Conservation (phyloP, 2,329 filamentous ascomycete species). For the Raffaelea deltoideospora region DNA sequence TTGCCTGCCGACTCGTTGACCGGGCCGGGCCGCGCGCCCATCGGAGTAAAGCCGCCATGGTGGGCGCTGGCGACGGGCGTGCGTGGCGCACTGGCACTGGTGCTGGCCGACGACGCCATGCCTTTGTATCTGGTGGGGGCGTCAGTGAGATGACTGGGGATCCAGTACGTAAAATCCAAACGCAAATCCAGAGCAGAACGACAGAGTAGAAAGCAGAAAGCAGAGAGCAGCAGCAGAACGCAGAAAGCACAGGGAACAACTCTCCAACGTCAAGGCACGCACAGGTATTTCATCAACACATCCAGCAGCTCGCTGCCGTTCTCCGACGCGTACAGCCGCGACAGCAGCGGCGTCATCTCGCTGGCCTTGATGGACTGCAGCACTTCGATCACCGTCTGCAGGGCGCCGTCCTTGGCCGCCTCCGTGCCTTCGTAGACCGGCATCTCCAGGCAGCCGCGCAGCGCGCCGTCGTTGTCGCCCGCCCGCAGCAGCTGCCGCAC, state of each 20-base stretch:
- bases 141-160: too few relatives aligned
- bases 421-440: conserved; percentile 57
- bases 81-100: conserved; percentile 23
- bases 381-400: conserved; percentile 81
- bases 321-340: conserved; percentile 61
- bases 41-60: conserved; percentile 77
- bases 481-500: conserved; percentile 76
- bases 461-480: conserved; percentile 74
- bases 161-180: too few relatives aligned
- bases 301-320: conserved; percentile 78
- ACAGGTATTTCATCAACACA: conserved; percentile 96
- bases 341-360: conserved; percentile 83
- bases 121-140: conserved; percentile 58
- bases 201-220: too few relatives aligned
- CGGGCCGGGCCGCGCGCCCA: conserved; percentile 37
- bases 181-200: too few relatives aligned
- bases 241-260: background rate
- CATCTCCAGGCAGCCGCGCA: conserved; percentile 71
- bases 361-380: conserved; percentile 91
- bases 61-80: conserved; percentile 49
- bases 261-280: conserved; percentile 21
- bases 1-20: conserved; percentile 58
- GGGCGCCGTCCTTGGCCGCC: conserved; percentile 58
- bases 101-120: conserved; percentile 43
- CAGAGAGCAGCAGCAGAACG: conserved; percentile 9